These are phyloP conservation scores for Sugiyamaella americana DNA, from an alignment of 805 yeast species.

Conservation along the genomic window DNA sequence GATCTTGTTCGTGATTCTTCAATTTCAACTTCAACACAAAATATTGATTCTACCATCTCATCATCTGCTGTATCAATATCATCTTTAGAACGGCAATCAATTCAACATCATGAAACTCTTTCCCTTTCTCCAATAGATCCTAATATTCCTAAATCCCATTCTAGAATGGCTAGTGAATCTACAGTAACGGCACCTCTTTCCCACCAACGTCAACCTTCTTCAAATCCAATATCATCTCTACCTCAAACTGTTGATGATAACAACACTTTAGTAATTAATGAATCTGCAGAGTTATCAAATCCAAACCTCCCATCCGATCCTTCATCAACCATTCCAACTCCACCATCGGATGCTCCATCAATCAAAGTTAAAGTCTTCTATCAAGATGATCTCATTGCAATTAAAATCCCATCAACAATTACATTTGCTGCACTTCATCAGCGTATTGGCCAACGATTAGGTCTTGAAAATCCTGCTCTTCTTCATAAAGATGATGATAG, in stretches of 20 bases:
- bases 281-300: constrained; percentile 3
- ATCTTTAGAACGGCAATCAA: not conserved
- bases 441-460: constrained; percentile 31
- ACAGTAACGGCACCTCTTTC: constrained; percentile 8
- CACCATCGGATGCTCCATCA: constrained; percentile 3
- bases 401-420: constrained; percentile 32
- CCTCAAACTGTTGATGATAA: constrained; percentile 4
- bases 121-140: not conserved
- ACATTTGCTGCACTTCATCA: constrained; percentile 28
- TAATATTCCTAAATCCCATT: constrained; percentile 1
- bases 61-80: not conserved
- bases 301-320: constrained; percentile 1
- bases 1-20: not conserved
- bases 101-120: not conserved
- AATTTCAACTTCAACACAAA: not conserved
- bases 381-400: constrained; percentile 35
- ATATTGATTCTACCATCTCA: not conserved
- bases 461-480: constrained; percentile 20
- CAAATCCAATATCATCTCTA: not conserved
- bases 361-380: constrained; percentile 36
- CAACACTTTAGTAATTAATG: constrained; percentile 1
- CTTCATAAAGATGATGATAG: constrained; percentile 28
- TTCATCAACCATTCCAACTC: not conserved
- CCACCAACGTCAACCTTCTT: not conserved
- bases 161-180: constrained; percentile 14